Base-by-base conservation (phyloP, 148 eudicot species). In the Vaccinium darrowii region DNA sequence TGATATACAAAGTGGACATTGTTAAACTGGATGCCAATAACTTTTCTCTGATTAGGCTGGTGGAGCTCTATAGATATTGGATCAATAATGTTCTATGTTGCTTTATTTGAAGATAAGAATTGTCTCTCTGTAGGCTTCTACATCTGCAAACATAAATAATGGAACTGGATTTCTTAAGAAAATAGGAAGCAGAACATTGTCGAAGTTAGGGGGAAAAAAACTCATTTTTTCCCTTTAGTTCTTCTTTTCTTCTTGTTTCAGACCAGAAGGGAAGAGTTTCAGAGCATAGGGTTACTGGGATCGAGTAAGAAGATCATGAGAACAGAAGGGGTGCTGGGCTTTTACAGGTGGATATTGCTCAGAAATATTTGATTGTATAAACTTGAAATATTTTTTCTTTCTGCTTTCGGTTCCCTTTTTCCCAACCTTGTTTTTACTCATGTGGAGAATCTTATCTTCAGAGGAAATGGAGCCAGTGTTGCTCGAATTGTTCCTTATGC, bases 391-490 rank as follows among this genome's bases (percentile, higher is more conserved):
- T n/a, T 23, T 0, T 15, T 57, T 39, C 78, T 83, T 27, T 13
- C 11, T 73, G 10, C 33, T 79, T 52, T 57, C 16, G n/a, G 52
- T 77, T 76, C 33, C 16, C 50, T 72, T 27, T n/a, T 69, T 73
- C 2, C 8, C 27, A 25, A 78, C 72, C 1, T 23, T 51, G n/a
- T 80, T 79, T 49, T 71, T 56, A 69, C 47, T 11, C 72, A 30
- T 79, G 2, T 12, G 58, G 36, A 69, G 30, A 19, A 30, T 36
- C 69, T 86, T 82, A 15, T 85, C 81, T 81, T 86, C 92, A 96
- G 99, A 90, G 99, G 99, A n/a, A 96, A 96, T 90, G 99, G 98
- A 84, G 98, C 98, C 27, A 94, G 99, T 89, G 95, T 94, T 80
- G 98, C 97, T 27, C 89, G 99, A 25, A 96, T 96, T 58, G 99